These are phyloP conservation scores for Coniosporium tulheliwenetii DNA, from an alignment of 2,329 filamentous ascomycete species.

Conservation along the genomic window DNA sequence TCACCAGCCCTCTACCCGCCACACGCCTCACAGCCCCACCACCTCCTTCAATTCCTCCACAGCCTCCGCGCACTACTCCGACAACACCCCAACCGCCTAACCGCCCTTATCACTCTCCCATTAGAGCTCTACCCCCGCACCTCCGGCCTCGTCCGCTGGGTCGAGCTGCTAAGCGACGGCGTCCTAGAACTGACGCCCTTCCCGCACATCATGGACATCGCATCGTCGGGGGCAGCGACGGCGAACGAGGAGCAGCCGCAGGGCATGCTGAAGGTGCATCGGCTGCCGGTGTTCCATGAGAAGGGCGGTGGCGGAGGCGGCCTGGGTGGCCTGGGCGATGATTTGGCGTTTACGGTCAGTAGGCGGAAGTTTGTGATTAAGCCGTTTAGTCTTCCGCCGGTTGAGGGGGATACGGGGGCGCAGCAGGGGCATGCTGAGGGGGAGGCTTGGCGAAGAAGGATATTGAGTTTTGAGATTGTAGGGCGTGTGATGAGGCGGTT, in stretches of 20 bases:
- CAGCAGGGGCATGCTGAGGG: slow-evolving; percentile 30
- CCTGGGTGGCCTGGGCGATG: slow-evolving; percentile 51
- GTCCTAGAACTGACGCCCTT: slow-evolving; percentile 70
- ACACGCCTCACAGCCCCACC: slow-evolving; percentile 50
- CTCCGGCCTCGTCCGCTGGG: slow-evolving; percentile 67
- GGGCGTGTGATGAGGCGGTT: not conserved
- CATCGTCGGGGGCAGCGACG: slow-evolving; percentile 25
- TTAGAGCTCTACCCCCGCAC: slow-evolving; percentile 63
- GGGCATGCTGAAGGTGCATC: slow-evolving; percentile 71
- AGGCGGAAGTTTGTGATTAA: slow-evolving; percentile 70
- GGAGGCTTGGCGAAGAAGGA: slow-evolving; percentile 36
- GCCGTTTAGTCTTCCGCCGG: slow-evolving; percentile 76
- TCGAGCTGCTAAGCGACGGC: slow-evolving; percentile 71
- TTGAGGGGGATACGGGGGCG: slow-evolving; percentile 57
- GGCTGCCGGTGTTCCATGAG: slow-evolving; percentile 72
- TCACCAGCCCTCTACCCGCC: slow-evolving; percentile 74
- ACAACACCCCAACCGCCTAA: slow-evolving; percentile 47
- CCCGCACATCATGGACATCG: slow-evolving; percentile 39
- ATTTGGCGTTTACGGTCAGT: slow-evolving; percentile 82
- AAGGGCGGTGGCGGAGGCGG: slow-evolving; percentile 66
- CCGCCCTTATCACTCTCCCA: slow-evolving; percentile 62
- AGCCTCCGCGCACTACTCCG: slow-evolving; percentile 60
- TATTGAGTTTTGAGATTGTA: slow-evolving; percentile 50
- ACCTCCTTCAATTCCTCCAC: slow-evolving; percentile 70
- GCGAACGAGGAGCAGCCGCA: slow-evolving; percentile 57